Conservation (phyloP, 108 stramenopile species). For the Phaeodactylum tricornutum region DNA sequence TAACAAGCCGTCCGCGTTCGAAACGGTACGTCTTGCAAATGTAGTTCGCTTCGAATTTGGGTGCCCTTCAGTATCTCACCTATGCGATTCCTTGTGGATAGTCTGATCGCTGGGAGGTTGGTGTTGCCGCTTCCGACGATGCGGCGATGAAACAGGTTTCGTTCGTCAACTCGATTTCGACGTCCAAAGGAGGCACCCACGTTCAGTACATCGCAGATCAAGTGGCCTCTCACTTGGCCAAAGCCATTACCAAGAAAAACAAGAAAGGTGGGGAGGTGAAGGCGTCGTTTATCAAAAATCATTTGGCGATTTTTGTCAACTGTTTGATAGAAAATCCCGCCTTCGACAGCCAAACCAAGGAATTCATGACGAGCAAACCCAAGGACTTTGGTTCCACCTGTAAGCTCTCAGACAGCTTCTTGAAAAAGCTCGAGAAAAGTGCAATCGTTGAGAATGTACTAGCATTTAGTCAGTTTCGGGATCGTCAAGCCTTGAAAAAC, state of each 20-base stretch:
- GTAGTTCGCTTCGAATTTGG: neutral
- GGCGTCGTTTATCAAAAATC: slow-evolving; percentile 88
- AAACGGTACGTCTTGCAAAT: slow-evolving; percentile 39
- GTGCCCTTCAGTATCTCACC: neutral
- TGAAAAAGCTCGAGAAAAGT: slow-evolving; percentile 88
- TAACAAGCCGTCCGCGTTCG: slow-evolving; percentile 69
- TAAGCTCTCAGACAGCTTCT: slow-evolving; percentile 69
- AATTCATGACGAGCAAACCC: slow-evolving; percentile 81
- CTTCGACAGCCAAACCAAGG: slow-evolving; percentile 98
- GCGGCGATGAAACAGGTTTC: slow-evolving; percentile 90
- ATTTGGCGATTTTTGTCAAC: slow-evolving; percentile 92
- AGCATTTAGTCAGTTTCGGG: slow-evolving; percentile 84
- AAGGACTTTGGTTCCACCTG: slow-evolving; percentile 60
- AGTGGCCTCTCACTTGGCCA: slow-evolving; percentile 46
- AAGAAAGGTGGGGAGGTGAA: slow-evolving; percentile 89
- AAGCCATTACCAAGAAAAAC: slow-evolving; percentile 84
- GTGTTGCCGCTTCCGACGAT: slow-evolving; percentile 74
- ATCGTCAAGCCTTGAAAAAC: slow-evolving; percentile 80
- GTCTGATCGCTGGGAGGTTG: slow-evolving; percentile 91
- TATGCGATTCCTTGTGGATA: neutral
- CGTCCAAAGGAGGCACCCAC: slow-evolving; percentile 95
- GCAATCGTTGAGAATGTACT: slow-evolving; percentile 82
- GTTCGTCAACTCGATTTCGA: slow-evolving; percentile 96
- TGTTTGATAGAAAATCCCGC: slow-evolving; percentile 95
- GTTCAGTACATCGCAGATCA: slow-evolving; percentile 88